Evolutionary conservation across 1,284 basidiomycete genomes (phyloP).

Genomic region (Cronartium ribicola): DNA sequence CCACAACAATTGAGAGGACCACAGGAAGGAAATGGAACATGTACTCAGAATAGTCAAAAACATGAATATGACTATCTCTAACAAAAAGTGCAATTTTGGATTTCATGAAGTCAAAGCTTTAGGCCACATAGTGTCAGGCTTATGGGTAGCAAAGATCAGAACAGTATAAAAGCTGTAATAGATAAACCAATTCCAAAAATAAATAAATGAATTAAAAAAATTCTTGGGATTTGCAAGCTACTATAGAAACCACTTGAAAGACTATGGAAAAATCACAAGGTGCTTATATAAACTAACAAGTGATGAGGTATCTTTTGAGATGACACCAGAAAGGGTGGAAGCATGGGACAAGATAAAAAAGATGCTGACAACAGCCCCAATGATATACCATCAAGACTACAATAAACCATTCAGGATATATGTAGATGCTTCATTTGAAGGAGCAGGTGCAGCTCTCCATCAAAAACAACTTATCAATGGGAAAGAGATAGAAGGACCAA

Average conservation of each 20-base stretch:
- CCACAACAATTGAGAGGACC: not conserved
- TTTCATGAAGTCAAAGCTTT: conserved; percentile 12
- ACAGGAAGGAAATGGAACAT: not conserved
- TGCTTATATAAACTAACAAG: not conserved
- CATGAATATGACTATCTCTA: conserved; percentile 15
- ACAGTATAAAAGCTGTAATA: not conserved
- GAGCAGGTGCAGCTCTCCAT: conserved; percentile 8
- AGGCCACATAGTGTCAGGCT: conserved; percentile 13
- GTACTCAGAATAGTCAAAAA: not conserved
- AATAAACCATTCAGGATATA: conserved; percentile 18
- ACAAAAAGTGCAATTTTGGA: conserved; percentile 11
- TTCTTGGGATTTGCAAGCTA: no score
- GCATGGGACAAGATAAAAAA: no score
- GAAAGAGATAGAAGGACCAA: not conserved
- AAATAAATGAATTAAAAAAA: conserved; percentile 3
- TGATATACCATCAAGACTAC: conserved; percentile 1
- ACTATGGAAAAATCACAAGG: not conserved
- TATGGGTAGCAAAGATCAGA: not conserved
- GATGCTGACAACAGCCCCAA: conserved; percentile 1
- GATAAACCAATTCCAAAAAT: not conserved
- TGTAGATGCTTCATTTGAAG: conserved; percentile 7
- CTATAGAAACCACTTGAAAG: conserved; percentile 3
- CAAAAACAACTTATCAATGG: conserved; percentile 1
- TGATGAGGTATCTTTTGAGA: not conserved
- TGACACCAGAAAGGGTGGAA: no score